Conservation (phyloP, 148 eudicot genomes). For the Amaranthus hypochondriacus region DNA sequence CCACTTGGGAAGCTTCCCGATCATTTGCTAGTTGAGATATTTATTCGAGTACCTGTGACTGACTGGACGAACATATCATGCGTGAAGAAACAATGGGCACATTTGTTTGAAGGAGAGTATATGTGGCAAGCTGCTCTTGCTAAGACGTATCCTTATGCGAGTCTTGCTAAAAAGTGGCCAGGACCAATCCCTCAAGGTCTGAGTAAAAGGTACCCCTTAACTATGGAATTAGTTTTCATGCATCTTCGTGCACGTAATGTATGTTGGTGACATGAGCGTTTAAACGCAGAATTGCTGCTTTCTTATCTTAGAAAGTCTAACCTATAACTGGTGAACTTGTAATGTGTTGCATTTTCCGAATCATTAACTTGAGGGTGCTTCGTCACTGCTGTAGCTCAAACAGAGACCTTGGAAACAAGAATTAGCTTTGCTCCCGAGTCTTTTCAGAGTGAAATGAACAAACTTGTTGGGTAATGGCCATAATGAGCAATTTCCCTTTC, state of each 20-base stretch:
- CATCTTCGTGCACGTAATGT: neutral
- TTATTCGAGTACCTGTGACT: constrained; percentile 59
- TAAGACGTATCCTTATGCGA: constrained; percentile 48
- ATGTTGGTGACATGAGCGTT: neutral
- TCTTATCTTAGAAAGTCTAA: neutral
- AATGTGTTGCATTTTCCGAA: neutral
- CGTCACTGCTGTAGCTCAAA: neutral
- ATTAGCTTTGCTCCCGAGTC: neutral
- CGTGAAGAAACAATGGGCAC: constrained; percentile 65
- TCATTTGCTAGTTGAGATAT: constrained; percentile 65
- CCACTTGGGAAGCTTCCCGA: constrained; percentile 58
- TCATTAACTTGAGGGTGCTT: neutral
- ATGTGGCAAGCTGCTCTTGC: constrained; percentile 70
- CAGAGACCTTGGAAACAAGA: too few species aligned
- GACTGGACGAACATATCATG: constrained; percentile 60
- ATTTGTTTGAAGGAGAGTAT: constrained; percentile 48
- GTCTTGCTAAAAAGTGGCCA: constrained; percentile 56
- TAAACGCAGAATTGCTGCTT: neutral
- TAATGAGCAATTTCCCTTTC: neutral
- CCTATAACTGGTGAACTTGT: neutral
- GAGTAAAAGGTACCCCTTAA: constrained; percentile 51
- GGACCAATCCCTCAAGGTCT: constrained; percentile 76
- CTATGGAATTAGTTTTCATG: neutral
- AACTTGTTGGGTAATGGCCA: neutral
- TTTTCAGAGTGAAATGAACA: neutral